Percentiles rank a stretch among this genome's conserved stretches.
Evolutionary conservation across 768 basidiomycete genomes (phyloP).

Genomic region (Leccinellum albellum): DNA sequence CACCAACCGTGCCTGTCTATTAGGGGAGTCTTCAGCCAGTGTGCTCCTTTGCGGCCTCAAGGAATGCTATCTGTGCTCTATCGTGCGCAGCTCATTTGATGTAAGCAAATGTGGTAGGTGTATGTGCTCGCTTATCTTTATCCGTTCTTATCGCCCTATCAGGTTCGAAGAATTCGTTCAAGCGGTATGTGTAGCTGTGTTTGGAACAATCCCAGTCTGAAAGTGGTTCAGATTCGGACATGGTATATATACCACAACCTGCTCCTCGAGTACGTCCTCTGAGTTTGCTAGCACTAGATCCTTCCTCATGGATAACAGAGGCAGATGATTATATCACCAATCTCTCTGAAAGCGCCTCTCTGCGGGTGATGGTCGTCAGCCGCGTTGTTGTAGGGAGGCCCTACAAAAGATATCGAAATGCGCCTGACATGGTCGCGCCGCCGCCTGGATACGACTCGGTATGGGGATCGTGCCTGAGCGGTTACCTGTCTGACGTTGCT

Average conservation of each 20-base stretch:
- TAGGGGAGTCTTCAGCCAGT: slow-evolving; percentile 51
- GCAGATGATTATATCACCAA: slow-evolving; percentile 62
- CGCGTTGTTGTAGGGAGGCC: slow-evolving; percentile 65
- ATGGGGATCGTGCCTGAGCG: slow-evolving; percentile 29
- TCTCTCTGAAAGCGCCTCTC: slow-evolving; percentile 36
- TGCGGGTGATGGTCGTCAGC: slow-evolving; percentile 53
- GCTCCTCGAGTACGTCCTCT: slow-evolving; percentile 55
- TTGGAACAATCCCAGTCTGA: not conserved
- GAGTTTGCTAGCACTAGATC: not conserved
- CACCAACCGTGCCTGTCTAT: slow-evolving; percentile 53
- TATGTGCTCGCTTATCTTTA: not conserved
- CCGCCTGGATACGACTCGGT: slow-evolving; percentile 59
- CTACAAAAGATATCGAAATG: slow-evolving; percentile 47
- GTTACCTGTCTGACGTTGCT: not conserved
- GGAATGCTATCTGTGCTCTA: slow-evolving; percentile 52
- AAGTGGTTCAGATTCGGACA: slow-evolving; percentile 51
- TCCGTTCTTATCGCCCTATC: slow-evolving; percentile 9
- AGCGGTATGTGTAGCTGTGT: slow-evolving; percentile 32
- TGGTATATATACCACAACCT: slow-evolving; percentile 64
- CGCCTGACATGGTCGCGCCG: slow-evolving; percentile 43
- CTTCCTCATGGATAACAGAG: slow-evolving; percentile 37
- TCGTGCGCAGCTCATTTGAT: slow-evolving; percentile 59
- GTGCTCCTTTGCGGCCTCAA: slow-evolving; percentile 46
- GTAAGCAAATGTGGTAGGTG: slow-evolving; percentile 53
- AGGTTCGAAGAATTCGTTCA: slow-evolving; percentile 57